phyloP scores from a whole-genome alignment of 129 eudicot genomes.

The Scalesia atractyloides region DNA sequence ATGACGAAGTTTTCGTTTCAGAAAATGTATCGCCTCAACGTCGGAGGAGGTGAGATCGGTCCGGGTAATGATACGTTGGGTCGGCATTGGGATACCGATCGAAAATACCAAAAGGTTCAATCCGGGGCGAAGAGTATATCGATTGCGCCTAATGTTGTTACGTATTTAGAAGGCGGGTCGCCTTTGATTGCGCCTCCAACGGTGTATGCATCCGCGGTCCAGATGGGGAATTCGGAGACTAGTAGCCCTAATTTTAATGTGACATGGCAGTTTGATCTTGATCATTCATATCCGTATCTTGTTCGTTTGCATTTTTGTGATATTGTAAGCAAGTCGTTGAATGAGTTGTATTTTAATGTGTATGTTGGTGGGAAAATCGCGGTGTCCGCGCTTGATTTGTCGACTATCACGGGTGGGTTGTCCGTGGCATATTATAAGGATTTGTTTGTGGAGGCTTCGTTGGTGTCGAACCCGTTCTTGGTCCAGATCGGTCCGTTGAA shows the following conservation, averaged over 20 bases:
- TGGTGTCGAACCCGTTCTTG: conserved; percentile 51
- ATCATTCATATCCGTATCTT: conserved; percentile 47
- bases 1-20: conserved; percentile 43
- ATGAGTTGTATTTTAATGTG: conserved; percentile 78
- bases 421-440: conserved; percentile 67
- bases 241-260: conserved; percentile 63
- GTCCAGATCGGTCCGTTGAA: conserved; percentile 64
- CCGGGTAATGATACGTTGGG: conserved; percentile 71
- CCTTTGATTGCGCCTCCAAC: conserved; percentile 72
- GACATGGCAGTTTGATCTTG: conserved; percentile 74
- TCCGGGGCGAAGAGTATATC: conserved; percentile 38
- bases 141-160: conserved; percentile 50
- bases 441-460: conserved; percentile 52
- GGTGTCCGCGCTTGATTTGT: conserved; percentile 62
- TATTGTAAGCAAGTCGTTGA: conserved; percentile 71
- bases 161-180: conserved; percentile 62
- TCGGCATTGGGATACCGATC: conserved; percentile 62
- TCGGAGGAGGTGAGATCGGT: conserved; percentile 54
- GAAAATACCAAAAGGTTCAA: conserved; percentile 38
- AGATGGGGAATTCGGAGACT: conserved; percentile 63
- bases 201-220: conserved; percentile 69
- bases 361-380: conserved; percentile 68
- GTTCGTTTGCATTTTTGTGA: conserved; percentile 86
- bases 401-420: conserved; percentile 51
- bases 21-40: conserved; percentile 61